phyloP scores from a whole-genome alignment of 2,329 filamentous ascomycete genomes.

The Trichoderma oligosporum region DNA sequence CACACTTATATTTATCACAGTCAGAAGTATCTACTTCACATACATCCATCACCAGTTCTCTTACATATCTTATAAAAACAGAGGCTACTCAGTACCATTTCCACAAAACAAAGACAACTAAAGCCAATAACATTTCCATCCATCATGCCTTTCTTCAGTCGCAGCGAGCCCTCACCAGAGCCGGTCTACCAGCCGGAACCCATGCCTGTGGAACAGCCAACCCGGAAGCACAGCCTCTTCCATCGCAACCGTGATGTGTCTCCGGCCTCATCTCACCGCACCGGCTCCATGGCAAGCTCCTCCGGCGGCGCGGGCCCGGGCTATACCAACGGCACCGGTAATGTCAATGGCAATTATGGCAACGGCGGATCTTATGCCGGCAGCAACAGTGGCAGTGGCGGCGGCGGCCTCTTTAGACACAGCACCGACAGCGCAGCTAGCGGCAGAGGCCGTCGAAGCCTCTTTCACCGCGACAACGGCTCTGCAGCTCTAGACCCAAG shows the following conservation, averaged over 20 bases:
- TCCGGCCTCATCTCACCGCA: constrained; percentile 21
- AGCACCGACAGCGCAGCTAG: constrained; percentile 16
- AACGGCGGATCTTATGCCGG: too few species aligned
- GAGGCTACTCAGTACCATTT: background rate
- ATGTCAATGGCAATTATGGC: constrained; percentile 9
- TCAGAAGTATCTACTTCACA: too few species aligned
- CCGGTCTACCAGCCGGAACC: constrained; percentile 31
- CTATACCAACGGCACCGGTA: constrained; percentile 13
- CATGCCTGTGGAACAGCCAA: constrained; percentile 21
- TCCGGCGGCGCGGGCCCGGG: background rate
- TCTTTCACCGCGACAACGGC: constrained; percentile 42
- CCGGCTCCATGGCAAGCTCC: constrained; percentile 10
- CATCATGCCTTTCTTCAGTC: constrained; percentile 34
- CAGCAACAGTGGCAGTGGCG: constrained; percentile 8
- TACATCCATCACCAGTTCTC: too few species aligned
- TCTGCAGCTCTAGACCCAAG: constrained; percentile 54
- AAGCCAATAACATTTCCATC: background rate
- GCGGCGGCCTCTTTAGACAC: constrained; percentile 21
- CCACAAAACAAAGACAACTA: background rate
- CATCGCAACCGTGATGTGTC: constrained; percentile 30
- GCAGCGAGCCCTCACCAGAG: constrained; percentile 31
- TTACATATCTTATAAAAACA: too few species aligned
- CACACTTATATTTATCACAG: constrained; percentile 2
- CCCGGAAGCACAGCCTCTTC: constrained; percentile 28
- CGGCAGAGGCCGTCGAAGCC: constrained; percentile 23